Conservation (phyloP, 164 flowering plant genomes). For the Stephania cephalantha region DNA sequence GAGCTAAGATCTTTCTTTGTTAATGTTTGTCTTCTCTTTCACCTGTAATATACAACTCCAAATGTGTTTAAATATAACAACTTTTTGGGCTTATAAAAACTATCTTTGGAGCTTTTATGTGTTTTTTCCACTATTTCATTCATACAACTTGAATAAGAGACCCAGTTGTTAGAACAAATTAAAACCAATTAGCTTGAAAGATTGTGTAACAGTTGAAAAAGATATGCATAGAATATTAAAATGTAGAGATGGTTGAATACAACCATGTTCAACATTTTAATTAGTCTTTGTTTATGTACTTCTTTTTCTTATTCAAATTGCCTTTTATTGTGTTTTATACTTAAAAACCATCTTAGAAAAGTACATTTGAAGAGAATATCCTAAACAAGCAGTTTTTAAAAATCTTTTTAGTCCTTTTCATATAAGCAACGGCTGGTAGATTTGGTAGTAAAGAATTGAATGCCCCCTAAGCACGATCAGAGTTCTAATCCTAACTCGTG, state of each 20-base stretch:
- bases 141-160: background rate
- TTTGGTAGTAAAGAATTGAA: too few species aligned
- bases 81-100: background rate
- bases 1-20: background rate
- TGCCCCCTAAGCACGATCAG: too few species aligned
- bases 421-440: too few species aligned
- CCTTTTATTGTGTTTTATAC: background rate
- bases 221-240: background rate
- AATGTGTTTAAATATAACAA: background rate
- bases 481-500: too few species aligned
- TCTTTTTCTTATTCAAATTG: background rate
- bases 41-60: background rate
- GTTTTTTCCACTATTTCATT: background rate
- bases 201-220: background rate
- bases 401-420: too few species aligned
- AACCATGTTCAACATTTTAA: background rate
- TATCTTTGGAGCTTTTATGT: background rate
- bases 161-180: background rate
- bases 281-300: background rate
- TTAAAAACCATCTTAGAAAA: too few species aligned
- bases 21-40: background rate
- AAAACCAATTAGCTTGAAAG: background rate
- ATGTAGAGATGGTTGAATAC: background rate
- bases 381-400: background rate
- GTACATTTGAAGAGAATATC: background rate